phyloP scores from a whole-genome alignment of 495 filamentous ascomycete genomes.

The Ramalina peruviana region DNA sequence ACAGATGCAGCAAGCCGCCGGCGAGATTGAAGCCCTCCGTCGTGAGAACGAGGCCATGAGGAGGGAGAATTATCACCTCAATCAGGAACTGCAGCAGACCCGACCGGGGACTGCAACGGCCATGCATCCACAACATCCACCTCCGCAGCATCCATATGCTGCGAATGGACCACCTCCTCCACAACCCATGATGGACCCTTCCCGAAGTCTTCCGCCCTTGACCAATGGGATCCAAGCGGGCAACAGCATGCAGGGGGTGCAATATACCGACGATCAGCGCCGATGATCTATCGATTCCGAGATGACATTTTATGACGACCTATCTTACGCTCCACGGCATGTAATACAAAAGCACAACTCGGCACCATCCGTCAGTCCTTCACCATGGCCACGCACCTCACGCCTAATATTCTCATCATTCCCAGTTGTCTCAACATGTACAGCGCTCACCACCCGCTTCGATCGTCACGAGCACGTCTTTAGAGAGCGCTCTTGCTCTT shows the following conservation, averaged over 20 bases:
- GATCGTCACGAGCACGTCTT: background rate
- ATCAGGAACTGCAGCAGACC: constrained; percentile 13
- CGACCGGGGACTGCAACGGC: constrained; percentile 20
- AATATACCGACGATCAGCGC: constrained; percentile 35
- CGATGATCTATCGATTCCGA: background rate
- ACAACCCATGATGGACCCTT: constrained; percentile 29
- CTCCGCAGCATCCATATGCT: constrained; percentile 23
- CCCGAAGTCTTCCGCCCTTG: constrained; percentile 37
- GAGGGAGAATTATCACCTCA: constrained; percentile 40
- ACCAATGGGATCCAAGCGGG: constrained; percentile 31
- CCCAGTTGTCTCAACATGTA: background rate
- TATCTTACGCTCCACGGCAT: background rate
- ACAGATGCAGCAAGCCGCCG: constrained; percentile 21
- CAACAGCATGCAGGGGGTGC: constrained; percentile 44
- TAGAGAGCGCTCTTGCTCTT: too few relatives aligned
- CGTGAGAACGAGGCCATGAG: constrained; percentile 35
- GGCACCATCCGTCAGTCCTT: background rate
- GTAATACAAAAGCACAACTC: background rate
- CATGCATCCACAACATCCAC: constrained; percentile 29
- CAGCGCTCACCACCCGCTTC: background rate
- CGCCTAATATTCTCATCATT: background rate
- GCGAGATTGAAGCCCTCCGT: constrained; percentile 33
- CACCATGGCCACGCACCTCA: background rate
- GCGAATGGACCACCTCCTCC: constrained; percentile 9
- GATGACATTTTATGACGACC: background rate